Evolutionary conservation across 371 early-diverging fungal genomes (phyloP), one percentile per base, ranked within the genome.

Genomic region (Blyttiomyces sp.): DNA sequence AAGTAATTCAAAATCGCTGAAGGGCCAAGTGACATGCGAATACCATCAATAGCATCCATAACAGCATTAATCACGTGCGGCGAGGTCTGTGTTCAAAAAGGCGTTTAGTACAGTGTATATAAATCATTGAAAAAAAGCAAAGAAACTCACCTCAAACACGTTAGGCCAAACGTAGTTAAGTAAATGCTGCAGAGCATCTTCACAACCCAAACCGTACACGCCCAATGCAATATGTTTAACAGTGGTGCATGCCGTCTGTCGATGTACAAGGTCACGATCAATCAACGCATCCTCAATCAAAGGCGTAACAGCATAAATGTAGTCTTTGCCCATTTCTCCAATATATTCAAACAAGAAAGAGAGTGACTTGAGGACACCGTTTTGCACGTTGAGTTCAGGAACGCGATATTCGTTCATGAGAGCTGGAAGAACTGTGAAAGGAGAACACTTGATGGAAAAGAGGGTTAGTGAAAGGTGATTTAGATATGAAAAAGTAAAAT

Each of bases 391-490:
- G 27, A 95, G 80, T 64, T 96, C 97, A 1, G 98, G 97, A 4
- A 96, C 93, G 34, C 96, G 89, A 79, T 99, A 99, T 75, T 98
- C 98, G 78, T 95, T 94, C 96, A 99, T 93, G 24, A 99, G 75
- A 2, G 96, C 95, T 0, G 98, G 98, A 4, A 98, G 76, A 16
- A 99, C 94, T 7, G 97, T 97, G 76, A 95, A 98, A 0, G 98
- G 97, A 3, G 94, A 89, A 74, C 98, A 98, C 30, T n/a, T n/a
- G 16, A 45, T 19, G 19, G 24, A 45, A 7, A 45, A 21, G 7
- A 45, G 24, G 16, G 46, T 45, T 45, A 45, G 46, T 7, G 16
- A 19, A 9, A 7, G 7, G 46, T 21, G 7, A 7, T 24, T 7
- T 19, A 45, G 24, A 45, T 17, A 13, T 21, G 7, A 24, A 45